A percentile compares a stretch with the other conserved stretches of the same genome.
Conservation (phyloP, 768 basidiomycete species). For the Dioszegia aurantiaca region DNA sequence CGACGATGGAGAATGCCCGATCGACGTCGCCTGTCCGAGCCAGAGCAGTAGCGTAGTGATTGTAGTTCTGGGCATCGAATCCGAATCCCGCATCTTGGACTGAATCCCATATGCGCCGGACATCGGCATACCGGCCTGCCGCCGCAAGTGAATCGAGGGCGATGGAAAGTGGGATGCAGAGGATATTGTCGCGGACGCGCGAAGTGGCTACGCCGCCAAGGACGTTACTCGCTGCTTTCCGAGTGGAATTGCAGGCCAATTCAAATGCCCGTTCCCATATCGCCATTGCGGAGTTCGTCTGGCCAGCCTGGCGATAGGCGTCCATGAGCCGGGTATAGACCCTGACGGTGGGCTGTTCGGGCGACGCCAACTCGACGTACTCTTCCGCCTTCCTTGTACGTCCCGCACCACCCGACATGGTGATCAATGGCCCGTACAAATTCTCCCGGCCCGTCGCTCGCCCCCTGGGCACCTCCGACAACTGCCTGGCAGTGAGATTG, state of each 20-base stretch:
- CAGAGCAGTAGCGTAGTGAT: conserved; percentile 71
- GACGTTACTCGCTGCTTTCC: conserved; percentile 1
- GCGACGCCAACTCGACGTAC: conserved; percentile 43
- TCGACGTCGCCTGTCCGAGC: conserved; percentile 76
- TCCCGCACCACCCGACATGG: conserved; percentile 5
- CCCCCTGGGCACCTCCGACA: conserved; percentile 19
- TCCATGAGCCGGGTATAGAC: conserved; percentile 68
- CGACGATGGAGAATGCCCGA: conserved; percentile 76
- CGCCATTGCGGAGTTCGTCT: conserved; percentile 60
- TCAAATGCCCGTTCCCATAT: conserved; percentile 68
- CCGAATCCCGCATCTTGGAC: conserved; percentile 65
- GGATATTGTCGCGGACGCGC: conserved; percentile 54
- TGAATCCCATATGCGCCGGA: conserved; percentile 66
- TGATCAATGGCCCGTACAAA: conserved; percentile 42
- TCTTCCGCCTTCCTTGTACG: conserved; percentile 49
- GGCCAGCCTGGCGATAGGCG: conserved; percentile 63
- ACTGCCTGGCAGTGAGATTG: conserved; percentile 40
- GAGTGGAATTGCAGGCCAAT: conserved; percentile 53
- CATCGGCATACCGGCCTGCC: conserved; percentile 62
- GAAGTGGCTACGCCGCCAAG: conserved; percentile 1
- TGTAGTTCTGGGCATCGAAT: conserved; percentile 90
- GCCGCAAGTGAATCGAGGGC: conserved; percentile 72
- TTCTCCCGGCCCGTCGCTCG: conserved; percentile 30
- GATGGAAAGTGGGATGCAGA: conserved; percentile 75
- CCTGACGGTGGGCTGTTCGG: conserved; percentile 58